Conservation (phyloP, 1,284 basidiomycete genomes). For the Cystobasidium sp. region DNA sequence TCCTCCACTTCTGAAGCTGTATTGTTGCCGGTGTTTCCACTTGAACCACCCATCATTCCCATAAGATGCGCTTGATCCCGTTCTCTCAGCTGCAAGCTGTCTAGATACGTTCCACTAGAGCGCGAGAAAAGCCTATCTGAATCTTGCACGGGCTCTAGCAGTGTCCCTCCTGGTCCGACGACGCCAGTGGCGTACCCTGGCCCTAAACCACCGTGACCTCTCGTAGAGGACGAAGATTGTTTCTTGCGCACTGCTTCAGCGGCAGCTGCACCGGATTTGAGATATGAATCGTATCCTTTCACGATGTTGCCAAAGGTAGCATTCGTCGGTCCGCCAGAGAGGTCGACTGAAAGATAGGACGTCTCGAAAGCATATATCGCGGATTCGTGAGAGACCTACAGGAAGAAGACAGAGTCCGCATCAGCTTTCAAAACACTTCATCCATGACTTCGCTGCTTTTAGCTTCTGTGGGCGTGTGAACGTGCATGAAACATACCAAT, state of each 20-base stretch:
- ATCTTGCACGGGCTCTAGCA: conserved; percentile 26
- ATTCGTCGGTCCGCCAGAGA: conserved; percentile 43
- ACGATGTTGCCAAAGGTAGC: conserved; percentile 53
- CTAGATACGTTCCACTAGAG: conserved; percentile 31
- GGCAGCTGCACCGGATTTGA: conserved; percentile 50
- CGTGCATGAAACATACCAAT: conserved; percentile 42
- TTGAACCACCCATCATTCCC: conserved; percentile 13
- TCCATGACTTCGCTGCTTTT: not conserved
- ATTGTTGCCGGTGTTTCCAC: conserved; percentile 23
- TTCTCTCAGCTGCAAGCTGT: conserved; percentile 32
- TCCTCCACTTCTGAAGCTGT: conserved; percentile 34
- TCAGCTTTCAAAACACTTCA: not conserved
- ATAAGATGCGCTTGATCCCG: conserved; percentile 25
- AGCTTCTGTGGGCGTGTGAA: not conserved
- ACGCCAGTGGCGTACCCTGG: conserved; percentile 28
- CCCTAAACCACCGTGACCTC: conserved; percentile 22
- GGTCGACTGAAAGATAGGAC: conserved; percentile 57
- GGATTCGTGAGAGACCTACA: conserved; percentile 59
- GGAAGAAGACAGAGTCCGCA: not conserved
- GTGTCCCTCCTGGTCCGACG: conserved; percentile 19
- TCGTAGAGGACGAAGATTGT: conserved; percentile 9
- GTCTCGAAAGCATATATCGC: conserved; percentile 61
- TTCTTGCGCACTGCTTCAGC: conserved; percentile 38
- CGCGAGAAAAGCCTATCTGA: conserved; percentile 34
- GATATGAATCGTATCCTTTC: conserved; percentile 61